Percentiles rank a stretch among this genome's conserved stretches.
Evolutionary conservation across 345 rosid genomes (phyloP).

Genomic region (Camelina sativa): DNA sequence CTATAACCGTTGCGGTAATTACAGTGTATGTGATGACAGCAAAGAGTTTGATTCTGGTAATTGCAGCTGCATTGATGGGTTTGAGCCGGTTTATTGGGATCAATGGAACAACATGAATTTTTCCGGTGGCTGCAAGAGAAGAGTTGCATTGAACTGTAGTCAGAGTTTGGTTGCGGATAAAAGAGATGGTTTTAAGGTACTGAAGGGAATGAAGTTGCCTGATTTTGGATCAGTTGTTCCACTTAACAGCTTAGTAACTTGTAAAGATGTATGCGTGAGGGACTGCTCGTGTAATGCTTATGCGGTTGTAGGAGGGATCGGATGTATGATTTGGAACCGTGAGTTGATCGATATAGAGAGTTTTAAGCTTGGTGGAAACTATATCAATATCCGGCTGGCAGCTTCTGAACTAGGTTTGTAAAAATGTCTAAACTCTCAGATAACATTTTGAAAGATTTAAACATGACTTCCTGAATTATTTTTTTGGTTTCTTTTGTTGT

Average conservation of each 20-base stretch:
- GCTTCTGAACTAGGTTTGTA: slow-evolving; percentile 53
- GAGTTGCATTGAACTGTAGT: slow-evolving; percentile 46
- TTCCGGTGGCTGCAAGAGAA: slow-evolving; percentile 51
- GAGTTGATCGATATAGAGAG: slow-evolving; percentile 48
- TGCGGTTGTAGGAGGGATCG: slow-evolving; percentile 33
- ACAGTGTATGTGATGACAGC: slow-evolving; percentile 49
- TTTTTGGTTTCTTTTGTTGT: slow-evolving; percentile 5
- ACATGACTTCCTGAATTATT: no score
- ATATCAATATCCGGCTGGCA: slow-evolving; percentile 52
- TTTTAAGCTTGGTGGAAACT: slow-evolving; percentile 30
- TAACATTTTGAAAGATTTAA: slow-evolving; percentile 6
- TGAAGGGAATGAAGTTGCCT: slow-evolving; percentile 59
- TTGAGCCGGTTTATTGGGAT: slow-evolving; percentile 25
- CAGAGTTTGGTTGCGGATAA: slow-evolving; percentile 16
- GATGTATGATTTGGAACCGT: slow-evolving; percentile 65
- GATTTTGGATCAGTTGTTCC: slow-evolving; percentile 51
- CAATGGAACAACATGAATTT: slow-evolving; percentile 46
- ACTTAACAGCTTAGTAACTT: slow-evolving; percentile 51
- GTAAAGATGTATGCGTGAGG: slow-evolving; percentile 53
- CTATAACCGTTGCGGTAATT: slow-evolving; percentile 54
- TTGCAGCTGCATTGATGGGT: slow-evolving; percentile 54
- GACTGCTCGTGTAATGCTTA: slow-evolving; percentile 66
- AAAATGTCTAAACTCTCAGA: background rate
- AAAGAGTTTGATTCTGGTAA: slow-evolving; percentile 30
- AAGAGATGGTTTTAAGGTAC: slow-evolving; percentile 50